phyloP scores from a whole-genome alignment of 2,329 filamentous ascomycete genomes.

The Aplosporella prunicola region DNA sequence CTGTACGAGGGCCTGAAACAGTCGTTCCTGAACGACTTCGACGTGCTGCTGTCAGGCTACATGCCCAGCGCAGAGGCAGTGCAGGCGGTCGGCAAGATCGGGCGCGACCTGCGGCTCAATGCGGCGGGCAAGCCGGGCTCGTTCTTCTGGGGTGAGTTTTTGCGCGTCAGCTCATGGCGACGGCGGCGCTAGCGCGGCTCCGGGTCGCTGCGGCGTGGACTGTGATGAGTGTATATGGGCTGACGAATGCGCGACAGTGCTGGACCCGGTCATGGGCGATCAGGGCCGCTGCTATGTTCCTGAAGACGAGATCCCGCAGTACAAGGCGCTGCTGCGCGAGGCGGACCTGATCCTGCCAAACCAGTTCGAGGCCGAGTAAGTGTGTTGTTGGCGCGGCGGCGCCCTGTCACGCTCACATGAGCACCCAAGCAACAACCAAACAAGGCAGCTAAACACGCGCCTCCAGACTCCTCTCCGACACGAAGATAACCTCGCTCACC shows the following conservation, averaged over 20 bases:
- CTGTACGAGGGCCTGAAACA: conserved; percentile 78
- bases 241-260: no score
- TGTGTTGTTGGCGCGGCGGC: no score
- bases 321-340: conserved; percentile 66
- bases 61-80: conserved; percentile 81
- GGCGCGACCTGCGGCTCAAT: conserved; percentile 63
- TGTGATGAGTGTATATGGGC: not conserved
- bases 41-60: conserved; percentile 92
- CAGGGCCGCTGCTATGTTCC: conserved; percentile 86
- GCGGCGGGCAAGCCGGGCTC: conserved; percentile 54
- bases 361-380: conserved; percentile 92
- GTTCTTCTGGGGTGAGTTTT: conserved; percentile 71
- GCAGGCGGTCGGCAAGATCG: conserved; percentile 75
- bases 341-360: conserved; percentile 93
- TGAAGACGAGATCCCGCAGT: conserved; percentile 83
- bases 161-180: not conserved
- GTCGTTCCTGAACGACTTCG: conserved; percentile 78
- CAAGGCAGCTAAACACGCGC: no score
- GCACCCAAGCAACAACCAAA: not conserved
- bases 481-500: conserved; percentile 66
- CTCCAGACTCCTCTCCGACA: conserved; percentile 69
- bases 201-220: not conserved
- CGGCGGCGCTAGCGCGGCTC: conserved; percentile 15
- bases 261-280: conserved; percentile 98
- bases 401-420: no score